Evolutionary conservation across 345 rosid genomes (phyloP).

Genomic region (Eucalyptus curtisii): DNA sequence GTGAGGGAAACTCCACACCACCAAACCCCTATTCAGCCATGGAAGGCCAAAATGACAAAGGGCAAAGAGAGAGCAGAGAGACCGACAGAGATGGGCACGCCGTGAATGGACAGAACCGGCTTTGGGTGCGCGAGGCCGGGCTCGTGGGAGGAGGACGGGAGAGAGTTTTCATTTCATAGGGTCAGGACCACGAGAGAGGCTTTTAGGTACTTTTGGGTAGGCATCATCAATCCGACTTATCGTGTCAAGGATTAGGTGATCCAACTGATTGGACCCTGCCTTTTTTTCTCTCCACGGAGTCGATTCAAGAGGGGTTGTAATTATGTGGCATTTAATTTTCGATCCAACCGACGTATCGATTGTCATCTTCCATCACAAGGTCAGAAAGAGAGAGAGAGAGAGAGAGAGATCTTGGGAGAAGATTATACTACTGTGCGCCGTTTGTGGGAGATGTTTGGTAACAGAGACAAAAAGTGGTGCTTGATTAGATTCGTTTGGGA

Average conservation of each 20-base stretch:
- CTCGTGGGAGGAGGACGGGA: neutral
- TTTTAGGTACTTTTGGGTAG: neutral
- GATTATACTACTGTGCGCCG: neutral
- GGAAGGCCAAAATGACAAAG: neutral
- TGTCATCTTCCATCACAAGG: neutral
- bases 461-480: neutral
- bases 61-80: neutral
- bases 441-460: neutral
- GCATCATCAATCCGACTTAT: neutral
- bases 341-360: neutral
- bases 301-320: neutral
- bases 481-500: neutral
- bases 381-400: neutral
- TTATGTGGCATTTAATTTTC: neutral
- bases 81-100: neutral
- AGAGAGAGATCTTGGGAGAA: neutral
- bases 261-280: neutral
- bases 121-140: neutral
- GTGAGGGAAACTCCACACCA: neutral
- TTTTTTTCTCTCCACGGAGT: neutral
- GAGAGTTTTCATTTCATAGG: neutral
- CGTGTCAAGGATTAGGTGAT: neutral
- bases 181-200: neutral
- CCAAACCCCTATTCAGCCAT: neutral
- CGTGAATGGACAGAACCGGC: neutral